A percentile compares a stretch with the other conserved stretches of the same genome.
Evolutionary conservation across 2,329 filamentous ascomycete genomes (phyloP).

Genomic region (Phyllosticta citribraziliensis): DNA sequence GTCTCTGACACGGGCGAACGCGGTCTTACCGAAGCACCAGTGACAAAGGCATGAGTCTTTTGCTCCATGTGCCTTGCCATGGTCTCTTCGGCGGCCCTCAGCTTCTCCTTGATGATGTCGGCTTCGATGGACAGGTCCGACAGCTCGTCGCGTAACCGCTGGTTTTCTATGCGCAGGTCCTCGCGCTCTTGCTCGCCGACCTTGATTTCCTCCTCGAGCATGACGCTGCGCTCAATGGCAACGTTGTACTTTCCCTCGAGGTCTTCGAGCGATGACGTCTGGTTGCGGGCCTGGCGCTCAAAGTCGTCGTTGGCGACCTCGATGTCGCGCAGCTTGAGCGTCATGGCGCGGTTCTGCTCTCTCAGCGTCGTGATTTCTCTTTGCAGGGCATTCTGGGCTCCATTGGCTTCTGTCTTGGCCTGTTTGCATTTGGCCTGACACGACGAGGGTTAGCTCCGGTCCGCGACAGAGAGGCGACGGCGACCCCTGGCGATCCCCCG

Average conservation of each 20-base stretch:
- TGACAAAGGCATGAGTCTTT: conserved; percentile 41
- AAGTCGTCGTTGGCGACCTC: conserved; percentile 98
- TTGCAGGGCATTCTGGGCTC: conserved; percentile 75
- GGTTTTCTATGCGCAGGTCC: conserved; percentile 75
- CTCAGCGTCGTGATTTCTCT: conserved; percentile 92
- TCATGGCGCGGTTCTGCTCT: conserved; percentile 70
- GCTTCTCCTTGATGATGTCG: conserved; percentile 88
- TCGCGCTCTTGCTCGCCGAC: conserved; percentile 88
- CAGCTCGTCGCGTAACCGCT: conserved; percentile 81
- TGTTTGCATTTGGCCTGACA: conserved; percentile 87
- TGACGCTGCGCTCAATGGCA: conserved; percentile 79
- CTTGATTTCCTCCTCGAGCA: conserved; percentile 93
- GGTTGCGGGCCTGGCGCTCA: conserved; percentile 91
- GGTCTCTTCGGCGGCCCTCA: conserved; percentile 57
- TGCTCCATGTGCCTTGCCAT: conserved; percentile 41
- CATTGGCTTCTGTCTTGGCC: conserved; percentile 76
- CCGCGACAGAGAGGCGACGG: neutral
- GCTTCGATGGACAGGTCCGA: conserved; percentile 90
- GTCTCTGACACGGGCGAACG: conserved; percentile 65
- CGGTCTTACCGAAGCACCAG: conserved; percentile 38
- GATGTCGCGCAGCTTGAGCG: conserved; percentile 80
- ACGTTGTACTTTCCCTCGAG: conserved; percentile 96
- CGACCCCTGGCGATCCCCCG: neutral
- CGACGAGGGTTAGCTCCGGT: conserved; percentile 3
- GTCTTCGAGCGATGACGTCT: conserved; percentile 90